These are phyloP conservation scores for Wickerhamiella kurtzmanii DNA, from an alignment of 805 yeast genomes.

Conservation along the genomic window DNA sequence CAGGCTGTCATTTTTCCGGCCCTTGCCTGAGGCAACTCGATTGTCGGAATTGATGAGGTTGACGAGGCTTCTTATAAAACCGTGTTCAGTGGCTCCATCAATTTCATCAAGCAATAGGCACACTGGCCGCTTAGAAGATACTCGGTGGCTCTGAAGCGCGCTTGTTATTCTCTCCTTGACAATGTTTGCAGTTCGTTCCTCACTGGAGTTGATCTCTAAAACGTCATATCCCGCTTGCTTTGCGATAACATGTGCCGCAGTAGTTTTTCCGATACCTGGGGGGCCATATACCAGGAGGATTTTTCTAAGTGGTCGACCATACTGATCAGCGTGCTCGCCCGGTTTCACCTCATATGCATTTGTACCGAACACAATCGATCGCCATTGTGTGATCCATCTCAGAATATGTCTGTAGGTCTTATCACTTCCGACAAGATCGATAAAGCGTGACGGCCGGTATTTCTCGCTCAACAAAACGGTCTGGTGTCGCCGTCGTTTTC, in stretches of 20 bases:
- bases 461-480: conserved; percentile 41
- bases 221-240: conserved; percentile 67
- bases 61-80: conserved; percentile 22
- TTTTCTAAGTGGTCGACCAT: conserved; percentile 36
- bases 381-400: conserved; percentile 59
- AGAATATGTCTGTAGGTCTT: conserved; percentile 43
- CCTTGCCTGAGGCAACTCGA: conserved; percentile 9
- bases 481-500: conserved; percentile 1
- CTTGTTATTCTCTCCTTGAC: conserved; percentile 29
- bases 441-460: conserved; percentile 50
- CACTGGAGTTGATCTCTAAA: conserved; percentile 78
- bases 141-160: conserved; percentile 40
- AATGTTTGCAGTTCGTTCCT: conserved; percentile 46
- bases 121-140: conserved; percentile 47
- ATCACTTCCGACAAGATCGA: conserved; percentile 61
- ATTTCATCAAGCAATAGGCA: conserved; percentile 82
- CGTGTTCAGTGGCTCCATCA: conserved; percentile 62
- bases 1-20: conserved; percentile 2
- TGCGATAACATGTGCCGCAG: conserved; percentile 75
- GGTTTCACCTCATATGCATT: background rate
- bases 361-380: conserved; percentile 9
- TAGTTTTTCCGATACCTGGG: conserved; percentile 87
- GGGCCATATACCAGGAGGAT: conserved; percentile 77
- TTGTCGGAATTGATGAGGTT: conserved; percentile 12
- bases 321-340: conserved; percentile 31